A percentile compares a stretch with the other conserved stretches of the same genome.
phyloP scores from a whole-genome alignment of 441 rosid genomes.

The Kokia cookei region DNA sequence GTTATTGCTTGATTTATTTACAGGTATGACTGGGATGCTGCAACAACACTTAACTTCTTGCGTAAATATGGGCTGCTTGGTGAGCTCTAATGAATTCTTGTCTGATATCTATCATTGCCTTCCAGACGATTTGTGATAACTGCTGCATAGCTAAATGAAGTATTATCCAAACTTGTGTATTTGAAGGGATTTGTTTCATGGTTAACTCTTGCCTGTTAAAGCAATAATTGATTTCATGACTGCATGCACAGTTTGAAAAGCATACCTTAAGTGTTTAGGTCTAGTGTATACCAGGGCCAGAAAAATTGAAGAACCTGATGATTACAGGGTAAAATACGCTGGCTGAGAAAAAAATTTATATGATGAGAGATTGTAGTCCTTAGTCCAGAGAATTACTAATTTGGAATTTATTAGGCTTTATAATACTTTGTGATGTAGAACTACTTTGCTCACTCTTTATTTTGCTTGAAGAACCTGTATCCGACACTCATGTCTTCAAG shows the following conservation, averaged over 20 bases:
- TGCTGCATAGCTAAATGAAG: neutral
- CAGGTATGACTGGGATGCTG: slow-evolving; percentile 99
- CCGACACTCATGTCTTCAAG: too few relatives aligned
- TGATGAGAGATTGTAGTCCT: neutral
- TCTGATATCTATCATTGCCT: neutral
- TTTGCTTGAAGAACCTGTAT: neutral
- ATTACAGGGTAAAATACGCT: neutral
- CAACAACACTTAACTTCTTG: slow-evolving; percentile 84
- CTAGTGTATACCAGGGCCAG: neutral
- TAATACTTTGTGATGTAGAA: neutral
- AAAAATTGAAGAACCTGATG: neutral
- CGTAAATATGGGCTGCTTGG: slow-evolving; percentile 80
- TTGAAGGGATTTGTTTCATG: neutral
- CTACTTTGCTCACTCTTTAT: neutral
- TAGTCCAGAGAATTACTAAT: neutral
- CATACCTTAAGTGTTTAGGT: neutral
- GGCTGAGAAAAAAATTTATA: neutral
- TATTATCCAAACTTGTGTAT: neutral
- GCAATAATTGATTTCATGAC: neutral
- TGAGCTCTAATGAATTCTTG: slow-evolving; percentile 11
- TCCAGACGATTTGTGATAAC: neutral
- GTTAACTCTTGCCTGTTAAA: neutral
- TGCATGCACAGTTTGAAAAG: neutral
- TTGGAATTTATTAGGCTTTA: neutral
- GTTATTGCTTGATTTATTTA: slow-evolving; percentile 10